A percentile compares a stretch with the other conserved stretches of the same genome.
phyloP scores from a whole-genome alignment of 1,284 basidiomycete genomes.

The Xerocomus amazonicus region DNA sequence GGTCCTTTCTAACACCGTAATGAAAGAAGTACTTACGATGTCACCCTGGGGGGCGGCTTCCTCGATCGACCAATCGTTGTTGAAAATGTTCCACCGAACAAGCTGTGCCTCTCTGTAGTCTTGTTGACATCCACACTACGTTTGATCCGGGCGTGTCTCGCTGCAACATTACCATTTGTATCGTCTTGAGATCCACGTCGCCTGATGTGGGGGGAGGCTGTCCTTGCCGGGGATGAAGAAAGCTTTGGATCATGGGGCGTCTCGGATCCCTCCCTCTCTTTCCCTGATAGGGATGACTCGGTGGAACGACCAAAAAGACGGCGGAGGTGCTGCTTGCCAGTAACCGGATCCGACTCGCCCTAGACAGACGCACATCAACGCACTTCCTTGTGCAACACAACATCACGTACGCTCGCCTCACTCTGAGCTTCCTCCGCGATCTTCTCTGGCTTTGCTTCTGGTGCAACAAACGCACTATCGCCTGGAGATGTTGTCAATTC shows the following conservation, averaged over 20 bases:
- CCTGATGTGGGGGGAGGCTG: constrained; percentile 18
- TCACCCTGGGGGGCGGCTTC: constrained; percentile 77
- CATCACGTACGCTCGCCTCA: constrained; percentile 48
- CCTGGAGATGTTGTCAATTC: constrained; percentile 58
- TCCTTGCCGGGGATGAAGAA: constrained; percentile 12
- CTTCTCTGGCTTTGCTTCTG: constrained; percentile 33
- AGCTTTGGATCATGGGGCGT: constrained; percentile 25
- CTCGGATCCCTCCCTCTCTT: constrained; percentile 35
- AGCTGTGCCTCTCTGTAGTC: constrained; percentile 61
- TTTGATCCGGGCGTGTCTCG: constrained; percentile 47
- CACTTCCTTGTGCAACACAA: neutral
- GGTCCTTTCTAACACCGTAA: constrained; percentile 1
- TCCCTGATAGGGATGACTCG: constrained; percentile 40
- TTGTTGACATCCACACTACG: constrained; percentile 52
- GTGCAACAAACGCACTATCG: constrained; percentile 51
- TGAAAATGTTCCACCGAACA: constrained; percentile 66
- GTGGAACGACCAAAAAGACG: constrained; percentile 60
- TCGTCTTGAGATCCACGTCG: constrained; percentile 27
- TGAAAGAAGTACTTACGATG: constrained; percentile 40
- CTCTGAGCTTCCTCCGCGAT: constrained; percentile 58
- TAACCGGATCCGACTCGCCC: constrained; percentile 42
- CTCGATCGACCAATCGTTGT: constrained; percentile 60
- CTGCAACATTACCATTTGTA: constrained; percentile 25
- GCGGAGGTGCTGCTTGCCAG: constrained; percentile 39
- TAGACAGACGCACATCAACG: constrained; percentile 10